Percentiles rank a stretch among this genome's conserved stretches.
phyloP scores from a whole-genome alignment of 1,139 yeast species.

The Lodderomyces orthopsilosis region DNA sequence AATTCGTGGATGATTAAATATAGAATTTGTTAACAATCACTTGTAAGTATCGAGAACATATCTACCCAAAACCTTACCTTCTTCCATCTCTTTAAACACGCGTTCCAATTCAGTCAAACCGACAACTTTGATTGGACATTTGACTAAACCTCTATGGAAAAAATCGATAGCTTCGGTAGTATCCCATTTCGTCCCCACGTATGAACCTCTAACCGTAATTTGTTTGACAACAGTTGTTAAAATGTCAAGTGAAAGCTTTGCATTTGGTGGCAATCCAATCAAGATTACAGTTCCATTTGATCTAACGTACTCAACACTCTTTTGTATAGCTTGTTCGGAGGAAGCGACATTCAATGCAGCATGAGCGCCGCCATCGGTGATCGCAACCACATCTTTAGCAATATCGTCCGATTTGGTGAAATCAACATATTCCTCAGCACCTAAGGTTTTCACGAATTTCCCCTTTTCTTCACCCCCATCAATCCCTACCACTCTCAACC shows the following conservation, averaged over 20 bases:
- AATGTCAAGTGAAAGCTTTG: slow-evolving; percentile 59
- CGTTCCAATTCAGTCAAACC: slow-evolving; percentile 59
- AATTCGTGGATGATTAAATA: too few species aligned
- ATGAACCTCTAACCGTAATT: slow-evolving; percentile 66
- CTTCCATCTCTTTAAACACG: slow-evolving; percentile 65
- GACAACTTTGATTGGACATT: slow-evolving; percentile 65
- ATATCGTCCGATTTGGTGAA: slow-evolving; percentile 44
- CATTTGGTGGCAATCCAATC: slow-evolving; percentile 78
- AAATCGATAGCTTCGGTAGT: slow-evolving; percentile 75
- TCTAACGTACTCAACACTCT: slow-evolving; percentile 68
- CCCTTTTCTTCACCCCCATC: slow-evolving; percentile 73
- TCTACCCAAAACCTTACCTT: slow-evolving; percentile 72
- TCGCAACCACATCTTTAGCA: slow-evolving; percentile 24
- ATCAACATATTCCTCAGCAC: slow-evolving; percentile 72
- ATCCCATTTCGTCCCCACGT: slow-evolving; percentile 81
- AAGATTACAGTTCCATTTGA: slow-evolving; percentile 74
- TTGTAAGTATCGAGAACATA: slow-evolving; percentile 56
- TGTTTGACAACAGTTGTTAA: slow-evolving; percentile 66
- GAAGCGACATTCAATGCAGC: slow-evolving; percentile 81
- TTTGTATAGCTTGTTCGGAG: slow-evolving; percentile 67
- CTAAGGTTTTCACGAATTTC: slow-evolving; percentile 51
- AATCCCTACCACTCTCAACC: slow-evolving; percentile 70
- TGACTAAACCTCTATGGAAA: slow-evolving; percentile 65
- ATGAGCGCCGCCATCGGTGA: slow-evolving; percentile 53
- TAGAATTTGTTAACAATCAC: slow-evolving; percentile 6